These are phyloP conservation scores for Przewalskia tangutica DNA, from an alignment of 257 asterid species.

Conservation along the genomic window DNA sequence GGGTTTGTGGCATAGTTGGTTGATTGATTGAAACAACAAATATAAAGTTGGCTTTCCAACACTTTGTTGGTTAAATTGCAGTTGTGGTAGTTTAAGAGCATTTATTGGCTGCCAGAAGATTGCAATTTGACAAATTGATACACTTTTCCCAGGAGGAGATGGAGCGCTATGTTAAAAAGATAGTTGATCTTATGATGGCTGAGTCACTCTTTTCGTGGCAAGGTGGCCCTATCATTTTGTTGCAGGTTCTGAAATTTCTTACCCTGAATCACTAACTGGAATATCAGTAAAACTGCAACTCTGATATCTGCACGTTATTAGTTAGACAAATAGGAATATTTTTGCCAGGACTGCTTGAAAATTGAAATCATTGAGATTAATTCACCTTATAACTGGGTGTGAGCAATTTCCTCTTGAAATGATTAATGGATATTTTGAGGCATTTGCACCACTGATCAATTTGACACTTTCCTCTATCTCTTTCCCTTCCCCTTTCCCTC, in stretches of 20 bases:
- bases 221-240: slow-evolving; percentile 87
- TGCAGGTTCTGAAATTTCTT: slow-evolving; percentile 51
- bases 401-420: not conserved
- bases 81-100: not conserved
- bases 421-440: not conserved
- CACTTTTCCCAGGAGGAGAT: slow-evolving; percentile 63
- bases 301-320: not conserved
- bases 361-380: not conserved
- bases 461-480: not conserved
- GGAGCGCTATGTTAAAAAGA: slow-evolving; percentile 78
- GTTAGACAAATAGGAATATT: not conserved
- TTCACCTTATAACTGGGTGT: not conserved
- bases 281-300: not conserved
- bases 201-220: slow-evolving; percentile 89
- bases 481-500: not conserved
- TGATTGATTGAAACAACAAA: not conserved
- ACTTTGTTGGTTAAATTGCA: not conserved
- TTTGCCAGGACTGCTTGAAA: not conserved
- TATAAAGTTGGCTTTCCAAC: not conserved
- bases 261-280: slow-evolving; percentile 5
- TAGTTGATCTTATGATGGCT: slow-evolving; percentile 73
- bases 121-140: not conserved
- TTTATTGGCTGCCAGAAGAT: not conserved
- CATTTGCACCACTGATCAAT: not conserved
- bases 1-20: not conserved